A percentile compares a stretch with the other conserved stretches of the same genome.
Evolutionary conservation across 495 filamentous ascomycete genomes (phyloP).

Genomic region (Neurospora cerealis): DNA sequence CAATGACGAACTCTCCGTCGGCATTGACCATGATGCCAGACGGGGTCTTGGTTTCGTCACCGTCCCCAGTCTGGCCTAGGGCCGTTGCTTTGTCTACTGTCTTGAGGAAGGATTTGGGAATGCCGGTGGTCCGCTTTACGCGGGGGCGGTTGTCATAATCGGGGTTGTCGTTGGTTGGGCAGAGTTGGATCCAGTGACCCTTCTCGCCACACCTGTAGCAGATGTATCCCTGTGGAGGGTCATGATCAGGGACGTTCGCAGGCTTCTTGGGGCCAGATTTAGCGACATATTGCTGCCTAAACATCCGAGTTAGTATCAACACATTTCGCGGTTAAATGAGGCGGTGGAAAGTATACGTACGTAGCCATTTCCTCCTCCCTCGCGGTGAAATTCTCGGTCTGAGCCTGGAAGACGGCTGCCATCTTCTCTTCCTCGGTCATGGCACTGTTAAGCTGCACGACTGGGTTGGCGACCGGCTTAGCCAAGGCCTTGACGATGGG

Average conservation of each 20-base stretch:
- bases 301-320: constrained; percentile 27
- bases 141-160: constrained; percentile 84
- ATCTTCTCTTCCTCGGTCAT: constrained; percentile 88
- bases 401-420: constrained; percentile 75
- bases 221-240: constrained; percentile 84
- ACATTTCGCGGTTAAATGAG: not conserved
- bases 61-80: constrained; percentile 58
- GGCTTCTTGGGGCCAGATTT: constrained; percentile 48
- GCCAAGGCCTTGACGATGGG: constrained; percentile 37
- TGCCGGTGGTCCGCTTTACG: constrained; percentile 91
- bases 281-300: constrained; percentile 43
- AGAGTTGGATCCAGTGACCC: constrained; percentile 96
- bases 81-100: constrained; percentile 83
- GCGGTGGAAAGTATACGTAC: constrained; percentile 45
- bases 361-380: constrained; percentile 88
- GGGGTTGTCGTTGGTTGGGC: constrained; percentile 94
- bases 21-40: constrained; percentile 91
- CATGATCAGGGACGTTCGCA: constrained; percentile 75
- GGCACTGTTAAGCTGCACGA: constrained; percentile 54
- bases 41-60: constrained; percentile 67
- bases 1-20: constrained; percentile 93
- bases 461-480: constrained; percentile 45
- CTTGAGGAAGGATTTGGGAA: constrained; percentile 85
- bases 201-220: constrained; percentile 98
- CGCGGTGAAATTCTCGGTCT: constrained; percentile 76